phyloP scores from a whole-genome alignment of 2,329 filamentous ascomycete species.

The Aspergillus fischeri region DNA sequence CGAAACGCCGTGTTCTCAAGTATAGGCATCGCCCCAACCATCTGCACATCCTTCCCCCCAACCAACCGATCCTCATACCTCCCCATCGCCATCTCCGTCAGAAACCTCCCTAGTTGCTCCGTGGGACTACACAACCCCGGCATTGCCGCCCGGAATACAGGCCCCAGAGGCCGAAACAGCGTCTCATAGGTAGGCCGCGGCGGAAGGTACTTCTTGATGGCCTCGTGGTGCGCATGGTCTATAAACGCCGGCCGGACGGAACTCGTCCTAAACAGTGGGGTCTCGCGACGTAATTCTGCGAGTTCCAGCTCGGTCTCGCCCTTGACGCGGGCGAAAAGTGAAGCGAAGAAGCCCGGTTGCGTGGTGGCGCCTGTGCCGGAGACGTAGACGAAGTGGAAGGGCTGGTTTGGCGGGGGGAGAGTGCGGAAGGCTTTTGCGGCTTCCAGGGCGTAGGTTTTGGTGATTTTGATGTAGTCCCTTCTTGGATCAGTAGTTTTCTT shows the following conservation, averaged over 20 bases:
- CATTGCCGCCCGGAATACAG: not conserved
- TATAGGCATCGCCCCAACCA: not conserved
- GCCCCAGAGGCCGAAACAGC: not conserved
- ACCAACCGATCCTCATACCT: not conserved
- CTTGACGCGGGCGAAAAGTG: conserved; percentile 61
- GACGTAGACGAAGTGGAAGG: conserved; percentile 66
- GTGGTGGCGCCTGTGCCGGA: conserved; percentile 47
- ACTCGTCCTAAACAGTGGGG: conserved; percentile 47
- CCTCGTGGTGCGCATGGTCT: conserved; percentile 43
- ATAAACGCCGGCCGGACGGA: conserved; percentile 58
- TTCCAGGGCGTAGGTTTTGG: conserved; percentile 59
- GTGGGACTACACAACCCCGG: not conserved
- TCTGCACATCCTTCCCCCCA: not conserved
- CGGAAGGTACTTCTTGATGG: conserved; percentile 33
- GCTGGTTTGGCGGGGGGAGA: conserved; percentile 41
- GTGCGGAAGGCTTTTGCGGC: conserved; percentile 58
- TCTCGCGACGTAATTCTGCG: conserved; percentile 45
- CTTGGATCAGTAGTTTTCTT: conserved; percentile 4
- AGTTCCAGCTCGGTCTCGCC: conserved; percentile 61
- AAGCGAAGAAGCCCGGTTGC: conserved; percentile 52
- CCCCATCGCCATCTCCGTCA: conserved; percentile 43
- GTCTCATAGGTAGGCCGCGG: not conserved
- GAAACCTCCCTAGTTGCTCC: conserved; percentile 43
- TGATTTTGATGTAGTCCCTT: conserved; percentile 64
- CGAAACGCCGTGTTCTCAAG: not conserved